These are phyloP conservation scores for Heracleum sosnowskyi DNA, from an alignment of 129 eudicot genomes.

Conservation along the genomic window DNA sequence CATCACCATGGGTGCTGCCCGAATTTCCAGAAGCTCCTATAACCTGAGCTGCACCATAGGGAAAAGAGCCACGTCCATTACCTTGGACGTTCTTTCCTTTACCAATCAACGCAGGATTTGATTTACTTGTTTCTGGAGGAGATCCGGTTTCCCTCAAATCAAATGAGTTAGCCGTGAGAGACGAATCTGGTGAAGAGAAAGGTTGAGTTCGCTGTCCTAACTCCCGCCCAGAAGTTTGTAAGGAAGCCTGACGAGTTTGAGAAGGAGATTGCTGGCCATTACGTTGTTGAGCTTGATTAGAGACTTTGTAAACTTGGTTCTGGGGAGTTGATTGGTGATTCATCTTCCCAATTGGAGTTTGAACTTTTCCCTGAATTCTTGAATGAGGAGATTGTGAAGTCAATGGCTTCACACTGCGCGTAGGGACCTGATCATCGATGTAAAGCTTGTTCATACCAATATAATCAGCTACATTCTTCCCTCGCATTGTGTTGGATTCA, in stretches of 20 bases:
- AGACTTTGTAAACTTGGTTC: slow-evolving; percentile 47
- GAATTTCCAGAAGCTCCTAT: slow-evolving; percentile 46
- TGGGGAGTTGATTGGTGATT: slow-evolving; percentile 37
- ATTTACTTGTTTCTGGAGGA: slow-evolving; percentile 39
- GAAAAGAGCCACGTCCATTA: slow-evolving; percentile 61
- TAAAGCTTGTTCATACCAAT: slow-evolving; percentile 59
- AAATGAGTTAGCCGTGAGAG: slow-evolving; percentile 27
- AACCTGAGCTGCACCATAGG: slow-evolving; percentile 53
- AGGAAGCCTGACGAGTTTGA: slow-evolving; percentile 44
- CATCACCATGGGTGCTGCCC: slow-evolving; percentile 63
- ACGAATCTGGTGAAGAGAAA: slow-evolving; percentile 63
- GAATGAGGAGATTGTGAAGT: slow-evolving; percentile 29
- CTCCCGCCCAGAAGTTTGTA: slow-evolving; percentile 51
- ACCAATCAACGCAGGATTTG: slow-evolving; percentile 48
- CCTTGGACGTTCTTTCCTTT: slow-evolving; percentile 65
- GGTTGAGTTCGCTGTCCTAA: slow-evolving; percentile 49
- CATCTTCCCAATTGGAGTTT: slow-evolving; percentile 30
- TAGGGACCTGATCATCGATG: slow-evolving; percentile 46
- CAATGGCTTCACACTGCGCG: slow-evolving; percentile 31
- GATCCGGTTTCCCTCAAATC: slow-evolving; percentile 36
- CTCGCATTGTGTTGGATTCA: slow-evolving; percentile 30
- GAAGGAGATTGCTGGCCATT: slow-evolving; percentile 30
- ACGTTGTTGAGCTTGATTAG: slow-evolving; percentile 38
- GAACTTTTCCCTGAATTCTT: slow-evolving; percentile 61
- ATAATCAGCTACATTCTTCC: slow-evolving; percentile 51